Evolutionary conservation across 768 basidiomycete genomes (phyloP), one percentile per base, ranked within the genome.

Genomic region (Flagelloscypha sp.): DNA sequence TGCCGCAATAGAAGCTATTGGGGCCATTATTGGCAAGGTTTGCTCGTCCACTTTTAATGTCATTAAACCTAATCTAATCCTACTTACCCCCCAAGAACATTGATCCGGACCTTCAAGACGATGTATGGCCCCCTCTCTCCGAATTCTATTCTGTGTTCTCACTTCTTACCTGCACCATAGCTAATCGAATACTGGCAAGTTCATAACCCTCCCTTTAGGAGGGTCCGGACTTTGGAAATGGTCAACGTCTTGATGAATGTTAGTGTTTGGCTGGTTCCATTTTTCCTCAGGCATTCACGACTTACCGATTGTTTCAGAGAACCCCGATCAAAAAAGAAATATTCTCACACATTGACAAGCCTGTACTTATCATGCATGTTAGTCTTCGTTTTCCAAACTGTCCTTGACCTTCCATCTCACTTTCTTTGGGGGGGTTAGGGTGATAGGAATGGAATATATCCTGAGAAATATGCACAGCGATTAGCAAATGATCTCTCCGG

Each of bases 351-450:
- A 71, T 86, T 33, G 72, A 53, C 4, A 71, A 73, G 42, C 84
- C 84, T 2, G 72, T 79, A 8, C 60, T 85, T 9, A 71, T 85
- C 13, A 67, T 85, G 27, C 82, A 84, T 56, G 82, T 82, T 35
- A 37, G 62, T 49, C 7, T 7, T 20, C 27, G 7, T 15, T 30
- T 27, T 30, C 7, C 8, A 8, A n/a, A 13, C 17, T 33, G 2
- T 30, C 17, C n/a, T 23, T 25, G 31, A 18, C n/a, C 34, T 33
- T 22, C 30, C 20, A 30, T 30, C 24, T 27, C 6, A n/a, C 15
- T 16, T 33, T 16, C 13, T 19, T 27, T 23, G 16, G 12, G 9
- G n/a, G 29, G 15, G 33, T 17, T 35, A 84, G 81, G 80, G 79
- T 5, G 79, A 84, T 38, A 58, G 59, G 8, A 78, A 71, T 43